Evolutionary conservation across 2,329 filamentous ascomycete genomes (phyloP).

Genomic region (Talaromyces atroroseus): DNA sequence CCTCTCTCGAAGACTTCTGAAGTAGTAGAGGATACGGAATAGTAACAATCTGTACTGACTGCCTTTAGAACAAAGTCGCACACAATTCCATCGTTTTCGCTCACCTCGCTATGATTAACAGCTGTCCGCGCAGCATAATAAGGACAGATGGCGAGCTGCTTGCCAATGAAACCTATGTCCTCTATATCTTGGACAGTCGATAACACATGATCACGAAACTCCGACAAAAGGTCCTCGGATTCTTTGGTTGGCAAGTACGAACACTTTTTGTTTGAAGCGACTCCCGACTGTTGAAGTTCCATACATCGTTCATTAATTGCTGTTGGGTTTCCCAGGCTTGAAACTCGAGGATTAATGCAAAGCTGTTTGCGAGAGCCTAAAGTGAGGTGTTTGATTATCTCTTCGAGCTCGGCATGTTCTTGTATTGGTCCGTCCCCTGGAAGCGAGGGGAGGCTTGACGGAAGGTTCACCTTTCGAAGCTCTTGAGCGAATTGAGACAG

Average conservation of each 20-base stretch:
- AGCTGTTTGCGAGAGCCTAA: conserved; percentile 79
- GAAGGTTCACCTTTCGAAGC: conserved; percentile 69
- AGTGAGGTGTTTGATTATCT: conserved; percentile 72
- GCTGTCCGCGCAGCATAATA: conserved; percentile 92
- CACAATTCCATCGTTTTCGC: conserved; percentile 10
- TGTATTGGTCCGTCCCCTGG: conserved; percentile 22
- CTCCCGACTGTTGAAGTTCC: conserved; percentile 73
- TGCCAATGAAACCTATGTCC: conserved; percentile 74
- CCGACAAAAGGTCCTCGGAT: conserved; percentile 62
- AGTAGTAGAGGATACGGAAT: conserved; percentile 86
- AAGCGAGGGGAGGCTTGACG: conserved; percentile 57
- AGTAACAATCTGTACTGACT: conserved; percentile 63
- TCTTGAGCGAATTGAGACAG: conserved; percentile 83
- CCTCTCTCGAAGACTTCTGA: conserved; percentile 80
- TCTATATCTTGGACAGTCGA: conserved; percentile 90
- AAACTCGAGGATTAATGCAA: conserved; percentile 84
- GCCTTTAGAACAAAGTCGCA: neutral
- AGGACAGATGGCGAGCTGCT: conserved; percentile 74
- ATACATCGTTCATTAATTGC: conserved; percentile 92
- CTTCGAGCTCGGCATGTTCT: conserved; percentile 35
- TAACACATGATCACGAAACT: conserved; percentile 79
- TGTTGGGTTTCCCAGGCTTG: conserved; percentile 60
- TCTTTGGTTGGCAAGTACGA: conserved; percentile 73
- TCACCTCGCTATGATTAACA: conserved; percentile 69
- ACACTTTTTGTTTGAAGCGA: conserved; percentile 62